Evolutionary conservation across 768 basidiomycete genomes (phyloP).

Genomic region (Nidularia pulvinata): DNA sequence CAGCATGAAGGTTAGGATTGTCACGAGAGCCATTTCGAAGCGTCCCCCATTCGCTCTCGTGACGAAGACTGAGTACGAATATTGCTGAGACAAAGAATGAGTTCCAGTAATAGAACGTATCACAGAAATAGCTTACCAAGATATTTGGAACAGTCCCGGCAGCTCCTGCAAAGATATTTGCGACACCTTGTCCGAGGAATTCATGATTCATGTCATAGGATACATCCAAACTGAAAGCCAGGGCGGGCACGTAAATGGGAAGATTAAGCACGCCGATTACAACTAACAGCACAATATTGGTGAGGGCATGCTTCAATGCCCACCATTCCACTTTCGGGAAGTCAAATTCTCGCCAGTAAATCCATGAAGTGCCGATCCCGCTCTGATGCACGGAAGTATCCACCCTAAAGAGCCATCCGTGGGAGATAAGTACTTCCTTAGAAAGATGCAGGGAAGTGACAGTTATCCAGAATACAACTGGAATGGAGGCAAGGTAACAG

Average conservation of each 20-base stretch:
- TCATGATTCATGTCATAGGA: constrained; percentile 23
- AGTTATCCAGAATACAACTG: constrained; percentile 13
- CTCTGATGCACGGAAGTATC: constrained; percentile 6
- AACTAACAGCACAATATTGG: constrained; percentile 16
- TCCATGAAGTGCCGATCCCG: constrained; percentile 12
- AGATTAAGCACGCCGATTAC: constrained; percentile 19
- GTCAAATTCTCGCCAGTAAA: constrained; percentile 18
- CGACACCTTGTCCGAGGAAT: constrained; percentile 15
- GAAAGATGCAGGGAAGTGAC: constrained; percentile 2
- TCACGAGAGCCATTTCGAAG: constrained; percentile 14
- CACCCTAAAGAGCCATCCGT: constrained; percentile 18
- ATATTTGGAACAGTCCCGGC: constrained; percentile 15
- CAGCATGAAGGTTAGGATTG: constrained; percentile 8
- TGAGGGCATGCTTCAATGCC: constrained; percentile 11
- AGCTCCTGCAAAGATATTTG: constrained; percentile 15
- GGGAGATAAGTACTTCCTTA: constrained; percentile 2
- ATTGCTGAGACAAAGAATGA: constrained; percentile 3
- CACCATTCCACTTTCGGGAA: constrained; percentile 18
- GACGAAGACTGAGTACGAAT: constrained; percentile 15
- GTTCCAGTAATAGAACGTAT: background rate
- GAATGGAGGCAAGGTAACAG: constrained; percentile 10
- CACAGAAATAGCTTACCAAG: constrained; percentile 6
- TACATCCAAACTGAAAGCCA: constrained; percentile 15
- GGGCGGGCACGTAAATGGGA: constrained; percentile 17
- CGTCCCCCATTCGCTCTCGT: constrained; percentile 19